These are phyloP conservation scores for Sclerotinia nivalis DNA, from an alignment of 2,329 filamentous ascomycete species.

Conservation along the genomic window DNA sequence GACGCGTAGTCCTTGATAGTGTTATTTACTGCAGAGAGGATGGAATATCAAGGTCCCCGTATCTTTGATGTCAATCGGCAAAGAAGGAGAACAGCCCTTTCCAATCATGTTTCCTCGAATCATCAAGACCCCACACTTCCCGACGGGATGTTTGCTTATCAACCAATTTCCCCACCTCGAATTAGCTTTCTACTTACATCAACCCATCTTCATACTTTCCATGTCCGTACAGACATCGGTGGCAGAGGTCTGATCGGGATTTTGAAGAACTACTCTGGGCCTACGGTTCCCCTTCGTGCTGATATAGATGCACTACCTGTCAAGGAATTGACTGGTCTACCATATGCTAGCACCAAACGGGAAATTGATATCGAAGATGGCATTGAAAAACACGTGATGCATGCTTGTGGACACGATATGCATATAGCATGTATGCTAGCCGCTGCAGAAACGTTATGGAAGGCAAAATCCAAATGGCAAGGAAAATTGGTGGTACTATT, in stretches of 20 bases:
- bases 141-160: no score
- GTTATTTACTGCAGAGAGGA: no score
- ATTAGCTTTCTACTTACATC: no score
- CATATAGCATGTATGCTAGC: conserved; percentile 61
- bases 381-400: conserved; percentile 59
- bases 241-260: conserved; percentile 56
- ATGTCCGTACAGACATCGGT: conserved; percentile 55
- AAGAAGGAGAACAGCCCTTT: no score
- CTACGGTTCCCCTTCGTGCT: conserved; percentile 58
- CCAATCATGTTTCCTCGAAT: no score
- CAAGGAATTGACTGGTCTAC: conserved; percentile 54
- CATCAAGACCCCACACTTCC: no score
- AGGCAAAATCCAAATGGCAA: conserved; percentile 50
- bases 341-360: conserved; percentile 52
- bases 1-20: no score
- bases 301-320: conserved; percentile 64
- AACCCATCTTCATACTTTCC: no score
- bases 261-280: conserved; percentile 55
- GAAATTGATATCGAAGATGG: conserved; percentile 46
- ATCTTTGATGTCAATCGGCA: no score
- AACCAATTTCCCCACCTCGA: no score
- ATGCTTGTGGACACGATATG: conserved; percentile 69
- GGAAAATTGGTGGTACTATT: conserved; percentile 67
- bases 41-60: no score
- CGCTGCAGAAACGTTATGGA: conserved; percentile 51